Conservation (phyloP, 192 early-diverging fungal species). For the Fimicolochytrium jonesii region DNA sequence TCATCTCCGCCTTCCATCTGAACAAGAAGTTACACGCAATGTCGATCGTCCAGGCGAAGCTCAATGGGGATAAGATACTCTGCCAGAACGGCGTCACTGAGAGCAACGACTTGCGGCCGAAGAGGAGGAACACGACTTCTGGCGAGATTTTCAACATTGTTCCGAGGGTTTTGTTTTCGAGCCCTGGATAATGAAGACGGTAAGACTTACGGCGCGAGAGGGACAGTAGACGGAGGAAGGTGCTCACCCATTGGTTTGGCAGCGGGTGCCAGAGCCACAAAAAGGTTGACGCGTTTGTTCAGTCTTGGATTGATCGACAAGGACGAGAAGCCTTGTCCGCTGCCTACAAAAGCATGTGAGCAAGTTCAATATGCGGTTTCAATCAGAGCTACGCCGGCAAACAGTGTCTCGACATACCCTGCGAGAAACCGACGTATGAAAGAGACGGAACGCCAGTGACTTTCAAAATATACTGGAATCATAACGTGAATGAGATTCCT, state of each 20-base stretch:
- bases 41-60: slow-evolving; percentile 73
- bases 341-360: too few relatives aligned
- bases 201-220: not conserved
- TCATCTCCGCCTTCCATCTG: slow-evolving; percentile 75
- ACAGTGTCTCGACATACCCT: too few relatives aligned
- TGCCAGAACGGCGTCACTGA: slow-evolving; percentile 83
- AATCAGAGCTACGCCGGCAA: too few relatives aligned
- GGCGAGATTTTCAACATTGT: slow-evolving; percentile 82
- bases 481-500: not conserved
- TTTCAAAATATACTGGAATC: slow-evolving; percentile 69
- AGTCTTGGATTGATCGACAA: slow-evolving; percentile 73
- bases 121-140: slow-evolving; percentile 78
- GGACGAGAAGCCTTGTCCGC: slow-evolving; percentile 81
- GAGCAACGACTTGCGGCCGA: slow-evolving; percentile 82
- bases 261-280: slow-evolving; percentile 87
- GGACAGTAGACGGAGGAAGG: not conserved
- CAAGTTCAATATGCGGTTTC: not conserved
- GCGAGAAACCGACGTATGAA: slow-evolving; percentile 95
- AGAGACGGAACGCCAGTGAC: slow-evolving; percentile 74
- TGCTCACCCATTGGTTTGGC: slow-evolving; percentile 63
- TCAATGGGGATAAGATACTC: slow-evolving; percentile 65
- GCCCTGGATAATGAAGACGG: slow-evolving; percentile 37
- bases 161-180: slow-evolving; percentile 74
- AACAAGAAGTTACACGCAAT: slow-evolving; percentile 69
- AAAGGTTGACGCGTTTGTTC: slow-evolving; percentile 82